Evolutionary conservation across 768 basidiomycete genomes (phyloP).

Genomic region (Auricularia cornea): DNA sequence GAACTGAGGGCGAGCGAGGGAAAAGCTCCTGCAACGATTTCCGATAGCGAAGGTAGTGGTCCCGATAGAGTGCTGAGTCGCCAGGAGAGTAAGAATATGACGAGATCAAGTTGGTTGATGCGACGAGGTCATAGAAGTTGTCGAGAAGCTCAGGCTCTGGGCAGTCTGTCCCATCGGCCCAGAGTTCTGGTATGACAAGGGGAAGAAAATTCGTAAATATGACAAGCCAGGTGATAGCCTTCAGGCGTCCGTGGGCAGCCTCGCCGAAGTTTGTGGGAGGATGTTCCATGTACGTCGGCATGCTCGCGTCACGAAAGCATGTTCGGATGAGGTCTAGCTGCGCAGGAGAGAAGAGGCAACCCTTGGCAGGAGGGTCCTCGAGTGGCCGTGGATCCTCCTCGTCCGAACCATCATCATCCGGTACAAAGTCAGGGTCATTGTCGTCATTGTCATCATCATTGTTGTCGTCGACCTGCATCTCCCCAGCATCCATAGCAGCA

Average conservation of each 20-base stretch:
- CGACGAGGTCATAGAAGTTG: not conserved
- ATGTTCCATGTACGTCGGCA: not conserved
- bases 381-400: too few species aligned
- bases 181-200: not conserved
- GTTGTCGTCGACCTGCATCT: too few species aligned
- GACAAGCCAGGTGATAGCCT: not conserved
- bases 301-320: too few species aligned
- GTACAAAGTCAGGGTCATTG: too few species aligned
- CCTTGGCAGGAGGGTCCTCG: too few species aligned
- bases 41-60: not conserved
- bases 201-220: not conserved
- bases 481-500: too few species aligned
- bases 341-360: too few species aligned
- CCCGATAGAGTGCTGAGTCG: not conserved
- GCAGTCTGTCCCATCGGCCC: not conserved
- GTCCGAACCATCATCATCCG: too few species aligned
- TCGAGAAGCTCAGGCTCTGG: not conserved
- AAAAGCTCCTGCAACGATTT: not conserved
- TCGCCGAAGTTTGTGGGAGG: not conserved
- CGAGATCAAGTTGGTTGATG: not conserved
- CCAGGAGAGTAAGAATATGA: not conserved
- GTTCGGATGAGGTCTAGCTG: too few species aligned
- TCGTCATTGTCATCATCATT: too few species aligned
- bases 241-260: not conserved
- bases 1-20: not conserved